A percentile compares a stretch with the other conserved stretches of the same genome.
These are phyloP conservation scores for Cubamyces lactineus DNA, from an alignment of 768 basidiomycete species.

Conservation along the genomic window DNA sequence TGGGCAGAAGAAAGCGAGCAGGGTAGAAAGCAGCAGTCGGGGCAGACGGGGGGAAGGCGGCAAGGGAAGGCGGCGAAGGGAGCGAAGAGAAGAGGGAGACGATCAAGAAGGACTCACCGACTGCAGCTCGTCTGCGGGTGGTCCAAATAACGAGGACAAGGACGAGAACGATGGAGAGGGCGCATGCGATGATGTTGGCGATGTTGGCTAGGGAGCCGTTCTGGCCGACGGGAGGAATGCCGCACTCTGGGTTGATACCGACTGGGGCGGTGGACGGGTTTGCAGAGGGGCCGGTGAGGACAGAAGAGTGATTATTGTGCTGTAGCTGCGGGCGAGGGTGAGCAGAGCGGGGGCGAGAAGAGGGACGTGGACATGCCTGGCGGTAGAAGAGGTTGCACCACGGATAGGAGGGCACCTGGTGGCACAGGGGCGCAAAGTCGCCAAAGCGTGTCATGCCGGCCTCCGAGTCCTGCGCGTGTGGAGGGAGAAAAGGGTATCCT, in stretches of 20 bases:
- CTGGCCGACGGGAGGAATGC: constrained; percentile 64
- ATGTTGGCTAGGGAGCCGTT: constrained; percentile 75
- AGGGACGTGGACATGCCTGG: constrained; percentile 54
- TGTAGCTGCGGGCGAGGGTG: constrained; percentile 31
- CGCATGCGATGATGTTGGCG: constrained; percentile 84
- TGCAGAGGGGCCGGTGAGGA: constrained; percentile 47
- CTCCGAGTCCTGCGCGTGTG: no score
- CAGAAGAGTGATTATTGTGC: constrained; percentile 31
- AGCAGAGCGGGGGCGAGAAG: constrained; percentile 20
- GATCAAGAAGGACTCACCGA: constrained; percentile 55
- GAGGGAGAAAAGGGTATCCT: no score
- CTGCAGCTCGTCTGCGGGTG: constrained; percentile 80
- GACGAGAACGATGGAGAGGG: constrained; percentile 67
- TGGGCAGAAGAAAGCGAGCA: not conserved
- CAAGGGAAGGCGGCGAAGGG: not conserved
- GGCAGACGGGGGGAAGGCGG: not conserved
- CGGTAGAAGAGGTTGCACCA: constrained; percentile 96
- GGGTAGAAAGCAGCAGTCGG: not conserved
- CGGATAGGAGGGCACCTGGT: constrained; percentile 74
- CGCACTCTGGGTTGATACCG: constrained; percentile 82
- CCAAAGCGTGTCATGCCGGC: constrained; percentile 64
- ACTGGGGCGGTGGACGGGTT: constrained; percentile 64
- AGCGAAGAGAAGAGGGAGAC: not conserved
- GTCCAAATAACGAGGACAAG: constrained; percentile 58
- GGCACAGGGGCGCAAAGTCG: constrained; percentile 71